A percentile compares a stretch with the other conserved stretches of the same genome.
These are phyloP conservation scores for Coleophoma cylindrospora DNA, from an alignment of 2,329 filamentous ascomycete genomes.

Conservation along the genomic window DNA sequence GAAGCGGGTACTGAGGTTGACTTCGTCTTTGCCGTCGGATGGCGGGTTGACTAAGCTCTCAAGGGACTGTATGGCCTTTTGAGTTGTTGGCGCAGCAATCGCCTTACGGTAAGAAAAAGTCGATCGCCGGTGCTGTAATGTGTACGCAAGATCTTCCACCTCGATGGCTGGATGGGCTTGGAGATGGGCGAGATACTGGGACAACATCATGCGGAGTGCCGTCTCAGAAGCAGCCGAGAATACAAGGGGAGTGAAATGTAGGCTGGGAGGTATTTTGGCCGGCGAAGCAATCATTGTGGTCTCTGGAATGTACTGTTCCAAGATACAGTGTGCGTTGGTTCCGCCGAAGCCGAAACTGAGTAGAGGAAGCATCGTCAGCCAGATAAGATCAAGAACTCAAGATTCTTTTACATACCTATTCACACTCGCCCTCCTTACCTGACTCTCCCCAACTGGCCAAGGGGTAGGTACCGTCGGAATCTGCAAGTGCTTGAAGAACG, in stretches of 20 bases:
- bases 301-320: neutral
- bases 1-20: neutral
- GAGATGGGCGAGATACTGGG: slow-evolving; percentile 1
- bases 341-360: slow-evolving; percentile 30
- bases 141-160: slow-evolving; percentile 6
- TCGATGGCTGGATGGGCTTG: neutral
- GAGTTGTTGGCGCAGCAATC: neutral
- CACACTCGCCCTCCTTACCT: slow-evolving; percentile 9
- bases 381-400: too few species aligned
- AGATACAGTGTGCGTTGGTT: slow-evolving; percentile 38
- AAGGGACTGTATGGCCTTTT: neutral
- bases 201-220: neutral
- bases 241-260: neutral
- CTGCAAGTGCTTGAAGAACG: slow-evolving; percentile 21
- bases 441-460: slow-evolving; percentile 3
- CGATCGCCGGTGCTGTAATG: slow-evolving; percentile 2
- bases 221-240: slow-evolving; percentile 8
- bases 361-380: too few species aligned
- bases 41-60: neutral
- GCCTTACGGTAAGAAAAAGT: neutral
- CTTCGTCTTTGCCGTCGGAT: neutral
- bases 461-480: slow-evolving; percentile 8
- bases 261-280: too few species aligned
- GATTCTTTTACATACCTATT: slow-evolving; percentile 7
- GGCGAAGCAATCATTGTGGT: too few species aligned